These are phyloP conservation scores for Myriosclerotinia curreyana DNA, from an alignment of 2,329 filamentous ascomycete genomes.

Conservation along the genomic window DNA sequence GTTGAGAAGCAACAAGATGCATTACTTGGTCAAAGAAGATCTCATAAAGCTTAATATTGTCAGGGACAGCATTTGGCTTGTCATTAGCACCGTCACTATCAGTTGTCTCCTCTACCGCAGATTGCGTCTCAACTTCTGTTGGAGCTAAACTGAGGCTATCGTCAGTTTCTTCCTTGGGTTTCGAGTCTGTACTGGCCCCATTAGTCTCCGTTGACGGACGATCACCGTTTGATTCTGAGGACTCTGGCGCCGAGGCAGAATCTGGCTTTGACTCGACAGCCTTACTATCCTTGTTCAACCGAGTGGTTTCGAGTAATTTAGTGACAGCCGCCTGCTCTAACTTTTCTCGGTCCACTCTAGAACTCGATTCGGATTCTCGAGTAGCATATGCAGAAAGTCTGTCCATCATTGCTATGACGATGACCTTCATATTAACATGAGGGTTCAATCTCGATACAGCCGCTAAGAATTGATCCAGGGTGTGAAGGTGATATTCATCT, in stretches of 20 bases:
- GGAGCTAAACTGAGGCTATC: conserved; percentile 49
- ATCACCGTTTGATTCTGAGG: conserved; percentile 38
- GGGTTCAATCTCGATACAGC: conserved; percentile 92
- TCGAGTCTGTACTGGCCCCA: conserved; percentile 39
- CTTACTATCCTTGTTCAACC: conserved; percentile 57
- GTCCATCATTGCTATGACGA: conserved; percentile 98
- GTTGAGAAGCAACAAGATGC: conserved; percentile 85
- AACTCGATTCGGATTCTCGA: conserved; percentile 72
- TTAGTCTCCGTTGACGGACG: conserved; percentile 27
- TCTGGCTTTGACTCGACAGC: conserved; percentile 24
- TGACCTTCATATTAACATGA: conserved; percentile 95
- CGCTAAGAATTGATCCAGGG: conserved; percentile 88
- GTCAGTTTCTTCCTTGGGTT: conserved; percentile 41
- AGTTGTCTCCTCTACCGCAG: conserved; percentile 23
- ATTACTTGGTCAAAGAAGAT: conserved; percentile 97
- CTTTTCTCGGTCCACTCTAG: conserved; percentile 68
- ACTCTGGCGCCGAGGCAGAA: conserved; percentile 9
- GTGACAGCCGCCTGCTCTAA: conserved; percentile 80
- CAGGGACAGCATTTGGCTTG: conserved; percentile 55
- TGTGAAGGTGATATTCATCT: conserved; percentile 96
- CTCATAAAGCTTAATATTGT: conserved; percentile 87
- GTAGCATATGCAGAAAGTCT: conserved; percentile 92
- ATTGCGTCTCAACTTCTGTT: conserved; percentile 30
- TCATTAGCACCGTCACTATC: conserved; percentile 44
- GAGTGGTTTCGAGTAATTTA: conserved; percentile 73